Base-by-base conservation (phyloP, 192 early-diverging fungal species). In the Coemansia sp. region DNA sequence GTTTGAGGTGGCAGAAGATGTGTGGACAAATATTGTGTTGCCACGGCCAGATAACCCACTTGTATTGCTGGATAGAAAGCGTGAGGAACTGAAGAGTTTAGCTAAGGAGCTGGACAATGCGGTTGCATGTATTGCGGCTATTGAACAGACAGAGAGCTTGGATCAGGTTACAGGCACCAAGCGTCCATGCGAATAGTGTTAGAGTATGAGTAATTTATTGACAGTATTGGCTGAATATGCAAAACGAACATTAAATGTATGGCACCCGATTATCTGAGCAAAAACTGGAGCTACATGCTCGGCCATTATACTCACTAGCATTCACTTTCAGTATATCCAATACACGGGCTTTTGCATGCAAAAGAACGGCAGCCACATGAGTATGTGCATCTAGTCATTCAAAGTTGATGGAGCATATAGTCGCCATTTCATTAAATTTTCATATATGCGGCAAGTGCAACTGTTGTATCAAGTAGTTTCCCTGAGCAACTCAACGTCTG, bases 1-100 rank as follows among this genome's bases (percentile, higher is more conserved):
- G 88, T 93, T 86, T 69, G 90, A 93, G 60, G 71, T 92, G 0
- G 63, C 86, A 0, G 81, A 87, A 48, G 75, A 82, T 26, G 89
- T 82, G 34, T 96, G 92, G 91, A 63, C 17, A 14, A 65, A 59
- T 5, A 92, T 96, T 60, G 87, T 85, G 31, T 63, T 96, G 21
- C 90, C 90, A 8, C 81, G 82, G 46, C 79, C 76, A 9, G 89
- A 92, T 44, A 90, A 87, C 65, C 88, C 89, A 38, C 59, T 65
- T 59, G 14, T 76, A 75, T 75, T 89, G 24, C 67, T 90, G 57
- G 84, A 90, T 40, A 68, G 71, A 44, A 90, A 90, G 70, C 67
- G 76, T 15, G 75, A 77, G 67, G 88, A 89, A 66, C 71, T 90
- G 18, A 79, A 77, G 37, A 75, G 66, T 5, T 62, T 90, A 14